These are phyloP conservation scores for Triticum monococcum DNA, from an alignment of 176 grass and related monocot species.

Conservation along the genomic window DNA sequence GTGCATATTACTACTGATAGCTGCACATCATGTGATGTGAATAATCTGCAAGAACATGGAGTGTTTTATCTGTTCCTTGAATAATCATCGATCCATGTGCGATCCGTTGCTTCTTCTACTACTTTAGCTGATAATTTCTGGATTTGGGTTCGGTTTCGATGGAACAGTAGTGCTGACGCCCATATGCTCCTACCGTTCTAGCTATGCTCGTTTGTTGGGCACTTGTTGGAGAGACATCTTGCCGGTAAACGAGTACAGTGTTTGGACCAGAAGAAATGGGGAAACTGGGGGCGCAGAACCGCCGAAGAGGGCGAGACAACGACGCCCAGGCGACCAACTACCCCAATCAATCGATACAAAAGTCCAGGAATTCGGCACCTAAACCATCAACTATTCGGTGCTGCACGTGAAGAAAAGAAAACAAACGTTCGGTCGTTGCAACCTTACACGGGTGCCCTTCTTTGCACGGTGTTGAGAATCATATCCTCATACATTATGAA, in stretches of 20 bases:
- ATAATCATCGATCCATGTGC: background rate
- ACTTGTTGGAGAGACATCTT: background rate
- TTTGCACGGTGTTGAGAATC: too few relatives aligned
- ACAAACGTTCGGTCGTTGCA: too few relatives aligned
- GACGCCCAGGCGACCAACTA: background rate
- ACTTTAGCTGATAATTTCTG: background rate
- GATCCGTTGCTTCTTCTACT: background rate
- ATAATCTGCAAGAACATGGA: background rate
- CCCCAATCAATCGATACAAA: background rate
- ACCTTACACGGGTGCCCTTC: too few relatives aligned
- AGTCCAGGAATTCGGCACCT: background rate
- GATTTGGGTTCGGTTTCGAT: background rate
- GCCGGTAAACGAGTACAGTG: background rate
- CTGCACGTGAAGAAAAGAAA: background rate
- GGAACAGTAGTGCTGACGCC: background rate
- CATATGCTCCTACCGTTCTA: background rate
- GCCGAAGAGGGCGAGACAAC: background rate
- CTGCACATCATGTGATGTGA: background rate
- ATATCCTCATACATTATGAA: too few relatives aligned
- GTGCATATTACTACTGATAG: background rate
- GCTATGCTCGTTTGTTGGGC: background rate
- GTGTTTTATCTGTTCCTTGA: background rate
- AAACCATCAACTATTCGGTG: background rate
- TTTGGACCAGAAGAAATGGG: background rate
- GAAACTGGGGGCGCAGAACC: background rate